These are phyloP conservation scores for Diatrype stigma DNA, from an alignment of 2,329 filamentous ascomycete species.

Conservation along the genomic window DNA sequence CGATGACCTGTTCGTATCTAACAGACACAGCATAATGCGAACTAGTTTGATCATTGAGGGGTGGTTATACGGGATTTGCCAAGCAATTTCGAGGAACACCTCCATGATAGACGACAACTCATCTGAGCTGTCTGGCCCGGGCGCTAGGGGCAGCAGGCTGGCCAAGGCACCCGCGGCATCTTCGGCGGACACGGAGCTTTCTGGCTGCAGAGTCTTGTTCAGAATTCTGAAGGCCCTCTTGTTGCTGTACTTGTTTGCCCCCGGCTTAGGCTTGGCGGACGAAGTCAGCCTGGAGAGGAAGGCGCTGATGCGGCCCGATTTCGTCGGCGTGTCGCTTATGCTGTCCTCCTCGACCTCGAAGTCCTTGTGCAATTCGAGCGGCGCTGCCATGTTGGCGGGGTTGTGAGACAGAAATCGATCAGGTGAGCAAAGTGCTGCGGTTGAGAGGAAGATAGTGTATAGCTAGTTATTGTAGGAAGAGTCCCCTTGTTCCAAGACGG, in stretches of 20 bases:
- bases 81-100: neutral
- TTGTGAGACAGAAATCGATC: no score
- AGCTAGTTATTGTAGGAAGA: neutral
- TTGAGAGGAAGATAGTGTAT: neutral
- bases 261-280: neutral
- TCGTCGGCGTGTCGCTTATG: neutral
- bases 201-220: neutral
- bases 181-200: neutral
- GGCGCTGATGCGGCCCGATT: neutral
- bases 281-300: neutral
- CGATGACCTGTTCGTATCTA: neutral
- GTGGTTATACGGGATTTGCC: neutral
- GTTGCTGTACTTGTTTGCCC: neutral
- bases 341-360: neutral
- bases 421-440: no score
- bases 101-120: neutral
- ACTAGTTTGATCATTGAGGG: neutral
- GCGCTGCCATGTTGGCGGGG: neutral
- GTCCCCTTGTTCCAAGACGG: neutral
- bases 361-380: neutral
- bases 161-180: neutral
- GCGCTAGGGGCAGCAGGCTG: neutral
- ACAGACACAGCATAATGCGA: neutral
- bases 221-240: neutral
- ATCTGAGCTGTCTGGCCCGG: neutral